These are phyloP conservation scores for Gliomastix tumulicola DNA, from an alignment of 2,329 filamentous ascomycete species.

Conservation along the genomic window DNA sequence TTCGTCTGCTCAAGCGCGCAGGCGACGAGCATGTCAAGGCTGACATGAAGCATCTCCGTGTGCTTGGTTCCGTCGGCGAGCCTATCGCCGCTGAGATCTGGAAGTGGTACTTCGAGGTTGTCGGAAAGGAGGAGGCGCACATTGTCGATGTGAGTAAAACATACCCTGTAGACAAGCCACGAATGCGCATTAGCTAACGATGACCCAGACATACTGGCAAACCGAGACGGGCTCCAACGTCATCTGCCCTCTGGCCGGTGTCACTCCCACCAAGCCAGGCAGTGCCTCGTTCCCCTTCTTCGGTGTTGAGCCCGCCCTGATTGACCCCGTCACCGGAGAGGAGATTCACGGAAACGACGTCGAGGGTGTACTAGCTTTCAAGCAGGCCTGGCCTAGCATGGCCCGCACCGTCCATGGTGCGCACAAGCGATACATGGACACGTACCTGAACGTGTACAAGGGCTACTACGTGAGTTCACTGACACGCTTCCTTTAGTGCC, in stretches of 20 bases:
- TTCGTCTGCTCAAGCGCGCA: slow-evolving; percentile 89
- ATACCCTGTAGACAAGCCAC: neutral
- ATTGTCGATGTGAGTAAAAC: slow-evolving; percentile 75
- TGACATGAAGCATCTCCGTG: slow-evolving; percentile 81
- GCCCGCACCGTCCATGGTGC: slow-evolving; percentile 95
- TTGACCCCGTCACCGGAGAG: slow-evolving; percentile 90
- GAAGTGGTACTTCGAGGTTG: slow-evolving; percentile 98
- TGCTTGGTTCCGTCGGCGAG: slow-evolving; percentile 92
- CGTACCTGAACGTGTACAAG: slow-evolving; percentile 95
- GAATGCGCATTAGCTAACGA: neutral
- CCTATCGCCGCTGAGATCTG: slow-evolving; percentile 96
- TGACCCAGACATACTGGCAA: slow-evolving; percentile 91
- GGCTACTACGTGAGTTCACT: slow-evolving; percentile 81
- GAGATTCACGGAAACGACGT: slow-evolving; percentile 95
- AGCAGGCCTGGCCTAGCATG: slow-evolving; percentile 98
- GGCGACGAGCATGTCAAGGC: slow-evolving; percentile 88
- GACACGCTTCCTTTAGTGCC: neutral
- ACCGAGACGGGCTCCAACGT: slow-evolving; percentile 97
- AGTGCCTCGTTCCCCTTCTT: slow-evolving; percentile 97
- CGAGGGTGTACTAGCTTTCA: slow-evolving; percentile 93
- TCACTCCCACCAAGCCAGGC: slow-evolving; percentile 94
- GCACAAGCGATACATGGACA: slow-evolving; percentile 98
- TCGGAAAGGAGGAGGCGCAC: slow-evolving; percentile 89
- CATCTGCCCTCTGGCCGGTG: slow-evolving; percentile 85
- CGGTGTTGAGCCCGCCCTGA: slow-evolving; percentile 93